Evolutionary conservation across 2,329 filamentous ascomycete genomes (phyloP), one percentile per base, ranked within the genome.

Genomic region (Amauroascus verrucosus): DNA sequence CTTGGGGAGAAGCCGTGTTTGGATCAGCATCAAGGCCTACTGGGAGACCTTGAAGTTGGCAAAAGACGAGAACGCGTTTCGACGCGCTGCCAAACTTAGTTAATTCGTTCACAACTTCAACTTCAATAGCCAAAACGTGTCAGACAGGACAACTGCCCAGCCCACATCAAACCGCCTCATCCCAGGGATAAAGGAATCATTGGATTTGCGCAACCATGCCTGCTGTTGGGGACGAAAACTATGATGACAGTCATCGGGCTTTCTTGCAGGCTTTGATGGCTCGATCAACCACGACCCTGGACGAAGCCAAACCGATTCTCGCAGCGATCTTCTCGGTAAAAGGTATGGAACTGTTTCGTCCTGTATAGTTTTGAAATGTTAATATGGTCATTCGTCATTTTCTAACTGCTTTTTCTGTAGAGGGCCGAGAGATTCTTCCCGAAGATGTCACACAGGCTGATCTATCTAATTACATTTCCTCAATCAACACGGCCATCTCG

Each of bases 251-350:
- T 57, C 86, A 96, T 67, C 84, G 88, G 54, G 90, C 91, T 7
- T 95, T 98, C 64, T 76, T 97, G 0, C 93, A 98, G 70, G 86
- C 87, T 47, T 83, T 98, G 60, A 77, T 96, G 68, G 82, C 86
- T 2, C 82, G 84, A 48, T 85, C 86, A 20, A 81, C 82, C 43
- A 76, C 97, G 67, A 94, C 87, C 0, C 81, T 86, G 58, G 75
- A 81, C 51, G 82, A 94, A 62, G 83, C 84, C 11, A 82, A 82
- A 62, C 79, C 81, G 0, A 74, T 96, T 22, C 75, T 97, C 13
- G 88, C 90, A 2, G 79, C 78, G 30, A 91, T 97, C 52, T 75
- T 85, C 60, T 83, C 80, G 7, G 80, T 78, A 9, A 72, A 79
- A 48, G 71, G 76, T 77, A 65, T 26, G 6, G 33, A 11, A 35